Evolutionary conservation across 306 rosid species (phyloP), one percentile per base, ranked within the genome.

Genomic region (Cicer bijugum): DNA sequence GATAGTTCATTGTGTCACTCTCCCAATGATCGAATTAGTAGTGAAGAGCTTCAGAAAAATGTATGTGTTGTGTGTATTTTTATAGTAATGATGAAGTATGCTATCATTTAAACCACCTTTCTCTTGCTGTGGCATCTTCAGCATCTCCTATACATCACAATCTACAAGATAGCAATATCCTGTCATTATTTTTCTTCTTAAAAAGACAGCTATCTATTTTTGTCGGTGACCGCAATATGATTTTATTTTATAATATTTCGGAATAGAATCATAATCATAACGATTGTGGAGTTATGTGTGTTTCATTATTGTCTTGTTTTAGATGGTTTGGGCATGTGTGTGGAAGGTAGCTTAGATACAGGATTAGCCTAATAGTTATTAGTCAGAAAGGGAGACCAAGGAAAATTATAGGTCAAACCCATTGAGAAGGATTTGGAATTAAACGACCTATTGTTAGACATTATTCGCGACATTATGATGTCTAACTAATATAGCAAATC

Each of bases 1-100:
- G 90, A 82, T 66, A 77, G 85, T 71, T 79, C 94, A 11, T 75
- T 84, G 74, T 59, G 85, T 73, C 84, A 80, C 69, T 80, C 89
- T 80, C 75, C 89, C 80, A 85, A 69, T 81, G 75, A 84, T 62
- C 47, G 75, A 67, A 67, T 56, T 63, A 67, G 47, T 20, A 33
- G 58, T 48, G 71, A 50, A 42, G 75, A 74, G 75, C 75, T 81
- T 73, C 85, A 69, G 69, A 84, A 69, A 80, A 81, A 84, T 19
- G 87, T 84, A 80, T 72, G 87, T 84, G 43, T 63, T 72, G 82
- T 84, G 20, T 63, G 23, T 33, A 10, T 60, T 62, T 35, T 39
- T 80, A 28, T 58, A 16, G 44, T 64, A 40, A 73, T 74, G 45
- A 37, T 60, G 67, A 6, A 45, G 58, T 71, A 8, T 72, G 76